These are phyloP conservation scores for Polyrhizophydium stewartii DNA, from an alignment of 371 early-diverging fungal species.

Conservation along the genomic window DNA sequence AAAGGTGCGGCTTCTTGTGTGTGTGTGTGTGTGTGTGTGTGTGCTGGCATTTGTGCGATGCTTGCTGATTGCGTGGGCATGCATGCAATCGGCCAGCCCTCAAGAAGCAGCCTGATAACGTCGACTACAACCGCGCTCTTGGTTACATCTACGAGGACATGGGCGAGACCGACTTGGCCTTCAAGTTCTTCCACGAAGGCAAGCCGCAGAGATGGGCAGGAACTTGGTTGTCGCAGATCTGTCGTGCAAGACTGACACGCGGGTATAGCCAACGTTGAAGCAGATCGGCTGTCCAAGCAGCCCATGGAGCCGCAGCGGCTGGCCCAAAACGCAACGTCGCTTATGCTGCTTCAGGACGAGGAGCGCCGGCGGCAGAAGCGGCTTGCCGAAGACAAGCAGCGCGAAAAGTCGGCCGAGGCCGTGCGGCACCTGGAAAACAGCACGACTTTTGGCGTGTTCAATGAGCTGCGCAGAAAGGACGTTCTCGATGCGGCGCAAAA, in stretches of 20 bases:
- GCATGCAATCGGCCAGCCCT: constrained; percentile 30
- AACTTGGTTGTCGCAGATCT: too few species aligned
- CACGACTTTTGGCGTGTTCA: constrained; percentile 11
- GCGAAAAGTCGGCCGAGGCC: constrained; percentile 14
- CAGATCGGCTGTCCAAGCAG: too few species aligned
- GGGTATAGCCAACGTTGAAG: too few species aligned
- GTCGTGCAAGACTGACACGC: too few species aligned
- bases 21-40: too few species aligned
- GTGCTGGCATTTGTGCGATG: too few species aligned
- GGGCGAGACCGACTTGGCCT: constrained; percentile 70
- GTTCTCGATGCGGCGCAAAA: constrained; percentile 5
- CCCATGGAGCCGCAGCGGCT: too few species aligned
- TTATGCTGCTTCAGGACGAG: neutral
- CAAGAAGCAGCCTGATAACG: constrained; percentile 57
- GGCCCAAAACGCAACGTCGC: too few species aligned
- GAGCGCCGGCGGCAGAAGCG: neutral
- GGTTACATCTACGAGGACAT: constrained; percentile 80
- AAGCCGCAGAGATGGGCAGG: too few species aligned
- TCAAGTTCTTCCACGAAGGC: constrained; percentile 46
- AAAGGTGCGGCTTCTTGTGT: constrained; percentile 17
- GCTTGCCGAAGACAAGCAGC: constrained; percentile 11
- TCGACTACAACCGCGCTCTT: constrained; percentile 71
- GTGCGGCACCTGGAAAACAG: constrained; percentile 13
- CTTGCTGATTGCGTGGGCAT: too few species aligned
- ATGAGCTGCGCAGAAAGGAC: constrained; percentile 2